Evolutionary conservation across 2,329 filamentous ascomycete species (phyloP).

Genomic region (Fusarium nygamai): DNA sequence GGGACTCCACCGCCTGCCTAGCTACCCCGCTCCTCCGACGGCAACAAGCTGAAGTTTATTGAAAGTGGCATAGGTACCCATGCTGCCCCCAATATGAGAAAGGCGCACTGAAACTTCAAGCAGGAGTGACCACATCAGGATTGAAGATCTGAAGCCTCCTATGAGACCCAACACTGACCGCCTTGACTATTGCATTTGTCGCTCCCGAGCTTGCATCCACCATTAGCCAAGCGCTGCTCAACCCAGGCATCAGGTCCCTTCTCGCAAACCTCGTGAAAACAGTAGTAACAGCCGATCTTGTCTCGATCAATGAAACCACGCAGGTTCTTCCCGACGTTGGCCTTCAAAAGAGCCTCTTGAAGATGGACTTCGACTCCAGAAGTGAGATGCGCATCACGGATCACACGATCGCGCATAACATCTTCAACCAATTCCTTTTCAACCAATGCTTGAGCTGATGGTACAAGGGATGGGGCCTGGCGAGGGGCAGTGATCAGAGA

Average conservation of each 20-base stretch:
- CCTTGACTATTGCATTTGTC: background rate
- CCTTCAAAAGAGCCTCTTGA: background rate
- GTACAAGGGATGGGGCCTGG: background rate
- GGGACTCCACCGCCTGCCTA: background rate
- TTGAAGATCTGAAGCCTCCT: background rate
- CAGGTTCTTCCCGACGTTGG: accelerated
- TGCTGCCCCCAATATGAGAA: background rate
- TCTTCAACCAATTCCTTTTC: background rate
- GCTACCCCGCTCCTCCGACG: background rate
- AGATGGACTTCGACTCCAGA: background rate
- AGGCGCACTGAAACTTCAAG: too few relatives aligned
- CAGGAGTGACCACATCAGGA: background rate
- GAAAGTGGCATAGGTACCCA: too few relatives aligned
- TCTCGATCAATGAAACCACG: background rate
- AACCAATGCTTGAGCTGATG: accelerated
- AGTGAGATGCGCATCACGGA: background rate
- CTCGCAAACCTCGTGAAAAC: background rate
- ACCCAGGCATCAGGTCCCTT: accelerated
- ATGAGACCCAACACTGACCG: accelerated
- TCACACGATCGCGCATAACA: background rate
- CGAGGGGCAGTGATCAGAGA: background rate
- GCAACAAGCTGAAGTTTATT: background rate
- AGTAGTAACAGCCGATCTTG: accelerated
- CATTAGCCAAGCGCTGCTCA: accelerated
- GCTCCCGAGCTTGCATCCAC: background rate